phyloP scores from a whole-genome alignment of 352 stramenopile species.

The Phytophthora sp. region DNA sequence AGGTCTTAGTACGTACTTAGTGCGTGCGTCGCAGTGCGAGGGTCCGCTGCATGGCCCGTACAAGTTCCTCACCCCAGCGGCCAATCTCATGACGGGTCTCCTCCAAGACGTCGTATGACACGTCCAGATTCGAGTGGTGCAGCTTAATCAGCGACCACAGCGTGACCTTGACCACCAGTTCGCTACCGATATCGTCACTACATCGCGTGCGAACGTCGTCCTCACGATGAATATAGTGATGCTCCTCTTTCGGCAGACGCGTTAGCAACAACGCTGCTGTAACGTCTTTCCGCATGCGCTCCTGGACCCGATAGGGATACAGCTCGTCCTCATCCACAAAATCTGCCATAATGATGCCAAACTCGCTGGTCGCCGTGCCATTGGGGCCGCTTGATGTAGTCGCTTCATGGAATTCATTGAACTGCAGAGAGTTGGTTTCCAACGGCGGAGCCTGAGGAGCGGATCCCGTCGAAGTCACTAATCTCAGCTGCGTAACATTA shows the following conservation, averaged over 20 bases:
- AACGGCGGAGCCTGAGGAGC: constrained; percentile 21
- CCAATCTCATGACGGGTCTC: constrained; percentile 42
- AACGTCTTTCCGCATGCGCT: constrained; percentile 41
- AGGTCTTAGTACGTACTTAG: neutral
- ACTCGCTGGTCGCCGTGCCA: constrained; percentile 18
- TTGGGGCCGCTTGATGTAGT: constrained; percentile 15
- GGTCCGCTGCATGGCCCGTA: constrained; percentile 36
- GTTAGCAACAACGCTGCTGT: constrained; percentile 36
- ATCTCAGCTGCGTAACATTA: constrained; percentile 40
- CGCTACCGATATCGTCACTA: constrained; percentile 17
- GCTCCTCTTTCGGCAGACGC: constrained; percentile 29
- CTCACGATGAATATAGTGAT: constrained; percentile 8
- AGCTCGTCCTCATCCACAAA: constrained; percentile 51
- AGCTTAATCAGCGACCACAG: constrained; percentile 44
- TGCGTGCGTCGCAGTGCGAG: constrained; percentile 31
- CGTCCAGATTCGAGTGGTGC: constrained; percentile 38
- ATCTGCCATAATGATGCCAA: constrained; percentile 36
- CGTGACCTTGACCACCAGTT: constrained; percentile 42
- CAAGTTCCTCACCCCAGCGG: constrained; percentile 41
- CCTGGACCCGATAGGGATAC: constrained; percentile 35
- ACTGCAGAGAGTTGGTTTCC: constrained; percentile 50
- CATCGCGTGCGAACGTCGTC: neutral
- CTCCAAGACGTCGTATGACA: constrained; percentile 36
- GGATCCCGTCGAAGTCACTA: constrained; percentile 33
- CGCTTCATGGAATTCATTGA: constrained; percentile 39